These are phyloP conservation scores for Mantamonas sphyraenae DNA, from an alignment of 78 protist species.

Conservation along the genomic window DNA sequence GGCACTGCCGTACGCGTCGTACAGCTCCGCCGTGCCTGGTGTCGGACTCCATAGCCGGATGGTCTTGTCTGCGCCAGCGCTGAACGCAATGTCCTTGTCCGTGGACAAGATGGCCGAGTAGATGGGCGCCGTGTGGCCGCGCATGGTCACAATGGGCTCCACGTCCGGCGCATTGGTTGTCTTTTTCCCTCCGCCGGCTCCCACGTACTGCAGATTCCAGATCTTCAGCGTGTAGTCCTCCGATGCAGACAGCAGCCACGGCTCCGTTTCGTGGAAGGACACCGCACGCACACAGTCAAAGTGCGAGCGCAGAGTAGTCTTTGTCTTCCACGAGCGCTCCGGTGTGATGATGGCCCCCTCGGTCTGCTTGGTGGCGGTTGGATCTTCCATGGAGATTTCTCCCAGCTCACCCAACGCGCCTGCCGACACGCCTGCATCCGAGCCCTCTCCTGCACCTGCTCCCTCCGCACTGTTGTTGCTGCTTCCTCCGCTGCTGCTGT, in stretches of 20 bases:
- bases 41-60: constrained; percentile 42
- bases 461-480: too few species aligned
- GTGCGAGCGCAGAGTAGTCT: constrained; percentile 34
- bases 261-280: constrained; percentile 37
- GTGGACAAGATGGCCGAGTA: constrained; percentile 17
- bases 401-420: too few species aligned
- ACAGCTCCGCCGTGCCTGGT: constrained; percentile 14
- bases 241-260: constrained; percentile 29
- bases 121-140: constrained; percentile 58
- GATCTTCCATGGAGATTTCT: too few species aligned
- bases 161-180: constrained; percentile 26
- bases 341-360: neutral
- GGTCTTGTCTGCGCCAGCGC: constrained; percentile 50
- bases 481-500: too few species aligned
- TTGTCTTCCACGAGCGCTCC: constrained; percentile 23
- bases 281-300: constrained; percentile 53
- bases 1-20: constrained; percentile 24
- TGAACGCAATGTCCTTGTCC: neutral
- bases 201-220: constrained; percentile 37
- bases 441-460: too few species aligned
- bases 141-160: constrained; percentile 45
- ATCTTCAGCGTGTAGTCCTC: constrained; percentile 45
- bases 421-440: too few species aligned
- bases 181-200: neutral
- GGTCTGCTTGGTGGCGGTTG: too few species aligned